Evolutionary conservation across 2,329 filamentous ascomycete genomes (phyloP), one percentile per base, ranked within the genome.

Genomic region (Curvularia sp.): DNA sequence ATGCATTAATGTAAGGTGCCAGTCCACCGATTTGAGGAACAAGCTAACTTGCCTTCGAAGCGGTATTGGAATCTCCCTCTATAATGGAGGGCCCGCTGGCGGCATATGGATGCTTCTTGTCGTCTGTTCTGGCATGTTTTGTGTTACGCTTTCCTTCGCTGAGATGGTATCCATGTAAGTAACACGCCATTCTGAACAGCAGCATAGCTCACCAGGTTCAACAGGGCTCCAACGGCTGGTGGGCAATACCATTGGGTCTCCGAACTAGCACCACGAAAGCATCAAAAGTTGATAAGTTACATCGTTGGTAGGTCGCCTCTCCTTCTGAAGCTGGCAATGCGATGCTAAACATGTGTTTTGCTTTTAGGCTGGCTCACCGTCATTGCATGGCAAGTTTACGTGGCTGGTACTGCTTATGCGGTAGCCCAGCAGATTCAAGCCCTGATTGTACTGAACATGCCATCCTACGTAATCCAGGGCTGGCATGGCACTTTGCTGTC

Each of bases 401-500:
- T 54, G 63, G 76, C 74, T 13, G 57, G 57, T 15, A 64, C 63
- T 1, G 60, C 65, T n/a, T 72, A 68, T 49, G 59, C 66, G 0
- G 48, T 59, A 2, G 57, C 62, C 5, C 62, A 61, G 5, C 62
- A 69, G 42, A 58, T 73, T 22, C 69, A 72, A 55, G 70, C 64
- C 9, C 50, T 73, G 8, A 65, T 73, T 13, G 67, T 57, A 9
- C 63, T 83, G 26, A 81, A 78, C 33, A 60, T 78, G 15, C 64
- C 66, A 0, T 50, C 59, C 18, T 81, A 82, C 57, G 49, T 63
- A 2, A 62, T 69, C 1, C 57, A 80, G 49, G 63, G 69, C 22
- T 85, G 81, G 81, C 83, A 85, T 49, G 78, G 75, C 2, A 84
- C 82, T 0, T 72, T 84, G 0, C 61, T 84, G 2, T 74, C 77